These are phyloP conservation scores for Phialemoniopsis sp. DNA, from an alignment of 2,329 filamentous ascomycete genomes.

Conservation along the genomic window DNA sequence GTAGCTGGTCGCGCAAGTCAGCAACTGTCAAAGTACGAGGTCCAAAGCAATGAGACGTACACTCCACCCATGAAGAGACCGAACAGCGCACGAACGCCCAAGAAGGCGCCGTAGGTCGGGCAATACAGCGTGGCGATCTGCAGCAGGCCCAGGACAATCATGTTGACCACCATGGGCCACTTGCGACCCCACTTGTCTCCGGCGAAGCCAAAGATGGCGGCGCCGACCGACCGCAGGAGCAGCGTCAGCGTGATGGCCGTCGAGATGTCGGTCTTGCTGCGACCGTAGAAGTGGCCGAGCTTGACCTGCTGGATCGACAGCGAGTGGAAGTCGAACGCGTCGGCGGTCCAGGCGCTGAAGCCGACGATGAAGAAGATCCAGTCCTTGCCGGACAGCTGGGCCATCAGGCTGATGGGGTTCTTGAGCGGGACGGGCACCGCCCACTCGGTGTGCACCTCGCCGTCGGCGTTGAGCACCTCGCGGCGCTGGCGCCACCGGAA, in stretches of 20 bases:
- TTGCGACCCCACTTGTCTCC: constrained; percentile 79
- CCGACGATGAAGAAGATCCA: constrained; percentile 77
- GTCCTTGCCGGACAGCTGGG: constrained; percentile 57
- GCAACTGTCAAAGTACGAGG: neutral
- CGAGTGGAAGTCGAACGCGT: constrained; percentile 82
- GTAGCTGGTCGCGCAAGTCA: constrained; percentile 33
- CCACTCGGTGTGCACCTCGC: constrained; percentile 66
- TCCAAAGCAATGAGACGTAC: constrained; percentile 6
- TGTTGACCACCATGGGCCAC: constrained; percentile 78
- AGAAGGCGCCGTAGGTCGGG: constrained; percentile 65
- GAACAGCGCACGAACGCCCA: constrained; percentile 70
- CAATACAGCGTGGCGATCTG: constrained; percentile 77
- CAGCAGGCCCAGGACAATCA: constrained; percentile 55
- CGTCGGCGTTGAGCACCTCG: constrained; percentile 50
- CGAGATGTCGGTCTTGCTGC: constrained; percentile 61
- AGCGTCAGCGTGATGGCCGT: constrained; percentile 74
- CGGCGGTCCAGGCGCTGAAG: constrained; percentile 72
- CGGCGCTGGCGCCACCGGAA: constrained; percentile 68
- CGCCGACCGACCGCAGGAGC: constrained; percentile 70
- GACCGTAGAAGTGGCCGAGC: constrained; percentile 48
- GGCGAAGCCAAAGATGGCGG: constrained; percentile 70
- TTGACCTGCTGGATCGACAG: constrained; percentile 75
- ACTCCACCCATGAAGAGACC: constrained; percentile 80
- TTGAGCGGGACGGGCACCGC: constrained; percentile 59
- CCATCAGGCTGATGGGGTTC: constrained; percentile 68